Conservation (phyloP, 805 yeast genomes). For the Cyberlindnera lachancei region DNA sequence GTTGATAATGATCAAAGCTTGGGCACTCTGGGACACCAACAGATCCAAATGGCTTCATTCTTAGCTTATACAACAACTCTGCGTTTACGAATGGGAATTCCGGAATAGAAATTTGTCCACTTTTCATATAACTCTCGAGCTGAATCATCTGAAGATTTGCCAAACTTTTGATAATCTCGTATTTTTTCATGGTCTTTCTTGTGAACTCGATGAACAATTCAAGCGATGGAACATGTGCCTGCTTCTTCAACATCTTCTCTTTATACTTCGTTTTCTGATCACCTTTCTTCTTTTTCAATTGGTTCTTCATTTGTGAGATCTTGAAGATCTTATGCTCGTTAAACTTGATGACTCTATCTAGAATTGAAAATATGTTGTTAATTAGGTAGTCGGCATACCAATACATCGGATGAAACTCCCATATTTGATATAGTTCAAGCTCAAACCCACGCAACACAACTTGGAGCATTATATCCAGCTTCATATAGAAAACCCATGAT, state of each 20-base stretch:
- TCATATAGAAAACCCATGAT: slow-evolving; percentile 60
- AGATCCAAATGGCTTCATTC: slow-evolving; percentile 73
- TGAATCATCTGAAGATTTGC: slow-evolving; percentile 28
- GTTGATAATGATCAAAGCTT: slow-evolving; percentile 14
- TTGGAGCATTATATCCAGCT: slow-evolving; percentile 65
- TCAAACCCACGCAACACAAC: slow-evolving; percentile 70
- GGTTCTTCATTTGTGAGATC: slow-evolving; percentile 29
- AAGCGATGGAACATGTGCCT: slow-evolving; percentile 31
- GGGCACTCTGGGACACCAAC: slow-evolving; percentile 75
- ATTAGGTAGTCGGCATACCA: slow-evolving; percentile 57
- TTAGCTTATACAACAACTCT: slow-evolving; percentile 38
- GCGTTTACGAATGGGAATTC: slow-evolving; percentile 21
- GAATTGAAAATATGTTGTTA: slow-evolving; percentile 38
- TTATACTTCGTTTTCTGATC: slow-evolving; percentile 38
- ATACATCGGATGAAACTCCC: slow-evolving; percentile 61
- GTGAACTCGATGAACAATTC: slow-evolving; percentile 7
- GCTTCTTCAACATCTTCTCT: slow-evolving; percentile 26
- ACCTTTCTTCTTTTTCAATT: slow-evolving; percentile 44
- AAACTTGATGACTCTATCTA: slow-evolving; percentile 26
- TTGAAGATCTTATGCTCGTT: slow-evolving; percentile 27
- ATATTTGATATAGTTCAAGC: slow-evolving; percentile 60
- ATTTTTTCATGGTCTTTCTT: slow-evolving; percentile 4
- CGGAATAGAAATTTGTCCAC: slow-evolving; percentile 21
- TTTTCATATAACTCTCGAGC: slow-evolving; percentile 21
- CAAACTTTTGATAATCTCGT: slow-evolving; percentile 22